Evolutionary conservation across 768 basidiomycete genomes (phyloP).

Genomic region (Pleurotus sapidus): DNA sequence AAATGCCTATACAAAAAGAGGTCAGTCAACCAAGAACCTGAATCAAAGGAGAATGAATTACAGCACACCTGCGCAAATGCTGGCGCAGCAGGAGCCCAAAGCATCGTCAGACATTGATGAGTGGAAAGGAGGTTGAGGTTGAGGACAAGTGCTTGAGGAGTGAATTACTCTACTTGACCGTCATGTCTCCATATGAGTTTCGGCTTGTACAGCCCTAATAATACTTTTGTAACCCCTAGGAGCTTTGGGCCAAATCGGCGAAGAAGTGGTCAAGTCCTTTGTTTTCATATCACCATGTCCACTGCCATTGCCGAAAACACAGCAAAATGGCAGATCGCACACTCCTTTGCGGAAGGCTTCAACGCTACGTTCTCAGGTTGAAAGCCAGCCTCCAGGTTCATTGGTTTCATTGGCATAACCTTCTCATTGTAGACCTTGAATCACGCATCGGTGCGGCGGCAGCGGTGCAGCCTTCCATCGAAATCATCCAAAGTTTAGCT

Average conservation of each 20-base stretch:
- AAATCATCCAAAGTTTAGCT: conserved; percentile 41
- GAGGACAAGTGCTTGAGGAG: too few species aligned
- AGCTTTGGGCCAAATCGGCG: too few species aligned
- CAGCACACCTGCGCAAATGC: conserved; percentile 27
- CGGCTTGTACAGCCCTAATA: too few species aligned
- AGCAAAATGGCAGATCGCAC: conserved; percentile 8
- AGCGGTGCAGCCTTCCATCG: conserved; percentile 14
- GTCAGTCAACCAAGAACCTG: background rate
- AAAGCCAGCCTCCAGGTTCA: background rate
- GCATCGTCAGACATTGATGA: conserved; percentile 11
- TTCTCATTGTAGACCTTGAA: conserved; percentile 40
- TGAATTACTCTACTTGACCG: too few species aligned
- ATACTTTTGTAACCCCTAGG: too few species aligned
- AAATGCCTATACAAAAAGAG: conserved; percentile 2
- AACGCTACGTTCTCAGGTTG: conserved; percentile 1
- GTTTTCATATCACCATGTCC: background rate
- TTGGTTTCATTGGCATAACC: background rate
- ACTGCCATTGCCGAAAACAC: background rate
- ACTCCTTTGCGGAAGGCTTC: background rate
- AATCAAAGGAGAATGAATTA: conserved; percentile 4
- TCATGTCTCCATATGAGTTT: too few species aligned
- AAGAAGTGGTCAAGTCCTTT: too few species aligned
- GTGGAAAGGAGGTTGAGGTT: too few species aligned
- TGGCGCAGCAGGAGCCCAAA: conserved; percentile 11
- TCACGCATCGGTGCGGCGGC: conserved; percentile 42